Evolutionary conservation across 441 rosid species (phyloP).

Genomic region (Breynia disticha): DNA sequence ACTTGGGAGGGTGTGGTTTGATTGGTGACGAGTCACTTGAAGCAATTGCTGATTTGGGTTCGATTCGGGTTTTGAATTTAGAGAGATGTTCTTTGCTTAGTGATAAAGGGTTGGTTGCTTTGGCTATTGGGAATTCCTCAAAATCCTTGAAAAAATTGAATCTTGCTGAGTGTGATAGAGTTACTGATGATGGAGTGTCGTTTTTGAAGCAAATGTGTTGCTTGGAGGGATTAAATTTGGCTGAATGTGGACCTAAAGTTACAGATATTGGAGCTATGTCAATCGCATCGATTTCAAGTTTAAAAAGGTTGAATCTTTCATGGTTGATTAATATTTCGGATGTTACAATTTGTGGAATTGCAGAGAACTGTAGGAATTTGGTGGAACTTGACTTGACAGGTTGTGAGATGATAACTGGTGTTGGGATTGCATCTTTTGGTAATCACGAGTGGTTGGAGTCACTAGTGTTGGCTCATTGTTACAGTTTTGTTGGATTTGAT

Average conservation of each 20-base stretch:
- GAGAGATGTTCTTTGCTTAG: conserved; percentile 31
- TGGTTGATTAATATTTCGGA: conserved; percentile 43
- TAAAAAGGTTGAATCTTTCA: conserved; percentile 27
- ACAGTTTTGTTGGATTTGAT: conserved; percentile 15
- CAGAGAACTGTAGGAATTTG: conserved; percentile 26
- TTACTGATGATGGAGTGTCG: conserved; percentile 35
- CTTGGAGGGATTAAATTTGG: conserved; percentile 37
- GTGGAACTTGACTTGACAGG: conserved; percentile 32
- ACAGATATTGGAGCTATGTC: conserved; percentile 29
- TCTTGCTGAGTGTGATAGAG: conserved; percentile 31
- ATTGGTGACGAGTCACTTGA: conserved; percentile 28
- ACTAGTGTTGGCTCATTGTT: conserved; percentile 28
- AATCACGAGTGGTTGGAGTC: conserved; percentile 22
- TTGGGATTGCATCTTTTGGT: conserved; percentile 26
- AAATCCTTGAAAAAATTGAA: conserved; percentile 28
- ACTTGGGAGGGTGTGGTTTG: conserved; percentile 33
- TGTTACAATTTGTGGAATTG: conserved; percentile 23
- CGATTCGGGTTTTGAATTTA: conserved; percentile 26
- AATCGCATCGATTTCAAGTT: conserved; percentile 23
- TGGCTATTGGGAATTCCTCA: conserved; percentile 28
- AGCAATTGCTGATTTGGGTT: conserved; percentile 19
- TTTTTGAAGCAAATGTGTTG: conserved; percentile 24
- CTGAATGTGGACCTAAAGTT: conserved; percentile 38
- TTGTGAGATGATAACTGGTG: conserved; percentile 30
- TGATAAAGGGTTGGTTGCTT: conserved; percentile 25